Conservation (phyloP, 495 filamentous ascomycete genomes). For the Aspergillus homomorphus region DNA sequence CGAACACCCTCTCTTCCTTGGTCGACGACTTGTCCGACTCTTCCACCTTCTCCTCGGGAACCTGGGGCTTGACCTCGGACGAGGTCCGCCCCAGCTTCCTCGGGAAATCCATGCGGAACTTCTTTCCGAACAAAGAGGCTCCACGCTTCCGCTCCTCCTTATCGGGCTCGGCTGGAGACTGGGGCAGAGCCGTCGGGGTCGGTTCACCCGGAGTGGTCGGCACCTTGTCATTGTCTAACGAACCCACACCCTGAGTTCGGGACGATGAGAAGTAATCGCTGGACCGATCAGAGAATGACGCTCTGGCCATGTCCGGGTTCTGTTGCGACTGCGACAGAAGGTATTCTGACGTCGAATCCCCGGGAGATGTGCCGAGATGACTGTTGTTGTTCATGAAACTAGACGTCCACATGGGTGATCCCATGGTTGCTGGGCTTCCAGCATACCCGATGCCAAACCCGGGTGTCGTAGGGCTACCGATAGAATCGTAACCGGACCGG, state of each 20-base stretch:
- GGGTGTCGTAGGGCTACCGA: conserved; percentile 60
- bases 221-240: conserved; percentile 31
- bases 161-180: conserved; percentile 63
- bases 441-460: conserved; percentile 75
- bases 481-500: conserved; percentile 58
- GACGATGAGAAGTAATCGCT: conserved; percentile 66
- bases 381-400: conserved; percentile 13
- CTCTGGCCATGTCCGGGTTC: conserved; percentile 42
- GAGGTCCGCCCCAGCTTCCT: conserved; percentile 82
- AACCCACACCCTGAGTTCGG: conserved; percentile 19
- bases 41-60: conserved; percentile 75
- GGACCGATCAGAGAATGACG: conserved; percentile 47
- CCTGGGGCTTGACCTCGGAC: conserved; percentile 69
- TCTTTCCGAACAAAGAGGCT: conserved; percentile 73
- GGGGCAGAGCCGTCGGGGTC: conserved; percentile 47
- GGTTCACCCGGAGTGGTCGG: conserved; percentile 45
- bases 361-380: conserved; percentile 37
- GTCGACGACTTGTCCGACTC: conserved; percentile 66
- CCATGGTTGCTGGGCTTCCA: conserved; percentile 52
- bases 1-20: conserved; percentile 72
- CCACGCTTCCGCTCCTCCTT: conserved; percentile 70
- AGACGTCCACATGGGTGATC: conserved; percentile 26
- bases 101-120: conserved; percentile 81
- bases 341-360: conserved; percentile 21
- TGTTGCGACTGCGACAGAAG: conserved; percentile 28